Conservation (phyloP, 2,329 filamentous ascomycete species). For the Fusarium protoensiforme region DNA sequence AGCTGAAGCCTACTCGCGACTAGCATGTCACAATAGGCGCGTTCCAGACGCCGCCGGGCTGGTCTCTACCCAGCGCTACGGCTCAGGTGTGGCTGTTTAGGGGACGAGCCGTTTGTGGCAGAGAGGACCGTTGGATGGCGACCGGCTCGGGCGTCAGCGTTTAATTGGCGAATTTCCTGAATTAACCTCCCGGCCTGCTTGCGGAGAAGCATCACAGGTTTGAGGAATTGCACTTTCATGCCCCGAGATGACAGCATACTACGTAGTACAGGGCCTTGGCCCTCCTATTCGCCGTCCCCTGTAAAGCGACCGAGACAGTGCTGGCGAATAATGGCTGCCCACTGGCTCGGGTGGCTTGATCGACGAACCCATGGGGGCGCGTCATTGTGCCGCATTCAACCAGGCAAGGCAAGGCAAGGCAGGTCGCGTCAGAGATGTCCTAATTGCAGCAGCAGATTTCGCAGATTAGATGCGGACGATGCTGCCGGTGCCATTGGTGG, state of each 20-base stretch:
- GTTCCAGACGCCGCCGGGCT: constrained; percentile 4
- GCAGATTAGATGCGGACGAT: constrained; percentile 29
- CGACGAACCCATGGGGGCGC: constrained; percentile 18
- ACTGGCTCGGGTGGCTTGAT: neutral
- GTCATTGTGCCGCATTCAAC: constrained; percentile 17
- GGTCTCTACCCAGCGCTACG: constrained; percentile 7
- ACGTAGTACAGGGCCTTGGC: neutral
- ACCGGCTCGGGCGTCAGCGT: constrained; percentile 28
- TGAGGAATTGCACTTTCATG: neutral
- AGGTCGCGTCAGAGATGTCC: neutral
- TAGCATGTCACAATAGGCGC: constrained; percentile 5
- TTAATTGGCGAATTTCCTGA: constrained; percentile 16
- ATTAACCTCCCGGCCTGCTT: constrained; percentile 1
- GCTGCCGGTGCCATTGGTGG: constrained; percentile 25
- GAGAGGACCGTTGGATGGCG: constrained; percentile 7
- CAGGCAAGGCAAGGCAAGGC: neutral
- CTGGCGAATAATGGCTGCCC: neutral
- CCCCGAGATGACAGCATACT: neutral
- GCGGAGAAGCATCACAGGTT: neutral
- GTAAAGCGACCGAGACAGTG: neutral
- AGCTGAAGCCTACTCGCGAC: constrained; percentile 6
- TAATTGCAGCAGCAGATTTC: constrained; percentile 6
- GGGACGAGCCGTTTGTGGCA: constrained; percentile 1
- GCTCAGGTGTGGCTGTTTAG: constrained; percentile 28
- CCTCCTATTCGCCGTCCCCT: neutral